Conservation (phyloP, 495 filamentous ascomycete species). For the Trichoderma virens region DNA sequence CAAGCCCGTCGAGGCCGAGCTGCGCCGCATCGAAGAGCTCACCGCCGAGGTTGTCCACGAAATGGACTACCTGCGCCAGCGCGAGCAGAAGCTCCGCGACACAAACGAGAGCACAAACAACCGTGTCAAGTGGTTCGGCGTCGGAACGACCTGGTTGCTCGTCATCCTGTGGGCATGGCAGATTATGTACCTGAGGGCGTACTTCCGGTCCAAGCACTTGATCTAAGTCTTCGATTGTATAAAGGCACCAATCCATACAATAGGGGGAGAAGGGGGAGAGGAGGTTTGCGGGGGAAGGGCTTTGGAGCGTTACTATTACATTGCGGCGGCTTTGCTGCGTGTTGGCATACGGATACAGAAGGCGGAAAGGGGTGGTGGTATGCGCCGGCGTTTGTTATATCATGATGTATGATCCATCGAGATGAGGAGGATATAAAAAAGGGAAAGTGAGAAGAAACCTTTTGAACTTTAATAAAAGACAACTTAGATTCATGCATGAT, state of each 20-base stretch:
- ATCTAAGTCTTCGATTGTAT: too few species aligned
- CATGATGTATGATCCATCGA: conserved; percentile 3
- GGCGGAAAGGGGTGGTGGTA: not conserved
- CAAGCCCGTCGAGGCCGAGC: conserved; percentile 92
- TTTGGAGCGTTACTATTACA: not conserved
- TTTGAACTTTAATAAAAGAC: not conserved
- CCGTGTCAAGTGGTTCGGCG: conserved; percentile 96
- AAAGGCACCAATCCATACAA: too few species aligned
- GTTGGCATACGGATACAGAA: not conserved
- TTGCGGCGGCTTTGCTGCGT: not conserved
- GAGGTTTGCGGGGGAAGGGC: not conserved
- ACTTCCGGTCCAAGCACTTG: conserved; percentile 93
- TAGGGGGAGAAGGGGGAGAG: not conserved
- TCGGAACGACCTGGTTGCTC: conserved; percentile 89
- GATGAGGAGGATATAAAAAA: not conserved
- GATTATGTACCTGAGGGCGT: conserved; percentile 92
- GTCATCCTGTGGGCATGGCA: conserved; percentile 91
- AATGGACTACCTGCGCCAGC: conserved; percentile 83
- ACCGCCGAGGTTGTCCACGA: conserved; percentile 72
- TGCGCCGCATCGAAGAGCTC: conserved; percentile 86
- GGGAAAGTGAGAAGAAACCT: not conserved
- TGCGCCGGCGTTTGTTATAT: not conserved
- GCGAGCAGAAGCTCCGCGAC: conserved; percentile 94
- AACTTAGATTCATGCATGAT: not conserved
- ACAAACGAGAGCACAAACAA: conserved; percentile 99